These are phyloP conservation scores for Pisolithus thermaeus DNA, from an alignment of 1,284 basidiomycete species.

Conservation along the genomic window DNA sequence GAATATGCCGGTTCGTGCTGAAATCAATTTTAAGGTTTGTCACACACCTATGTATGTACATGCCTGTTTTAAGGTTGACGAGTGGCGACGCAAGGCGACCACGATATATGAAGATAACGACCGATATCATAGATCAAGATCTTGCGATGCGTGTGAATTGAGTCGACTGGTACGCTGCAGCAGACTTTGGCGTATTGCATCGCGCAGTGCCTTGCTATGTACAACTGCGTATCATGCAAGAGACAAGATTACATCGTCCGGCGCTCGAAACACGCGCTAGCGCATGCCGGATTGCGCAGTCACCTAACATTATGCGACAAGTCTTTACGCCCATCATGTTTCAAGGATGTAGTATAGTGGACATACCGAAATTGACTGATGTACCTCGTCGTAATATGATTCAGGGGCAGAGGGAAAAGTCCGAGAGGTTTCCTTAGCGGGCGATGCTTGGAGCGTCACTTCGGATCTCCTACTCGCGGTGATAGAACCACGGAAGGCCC, in stretches of 20 bases:
- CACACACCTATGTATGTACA: conserved; percentile 10
- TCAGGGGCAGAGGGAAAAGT: conserved; percentile 24
- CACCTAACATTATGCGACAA: conserved; percentile 17
- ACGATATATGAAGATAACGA: conserved; percentile 9
- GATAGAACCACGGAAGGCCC: conserved; percentile 21
- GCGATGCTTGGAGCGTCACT: conserved; percentile 1
- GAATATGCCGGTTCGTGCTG: conserved; percentile 14
- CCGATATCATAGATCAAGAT: too few species aligned
- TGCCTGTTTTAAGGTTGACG: not conserved
- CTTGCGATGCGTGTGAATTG: too few species aligned
- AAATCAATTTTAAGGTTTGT: conserved; percentile 6
- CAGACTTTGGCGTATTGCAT: too few species aligned
- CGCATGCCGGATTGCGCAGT: conserved; percentile 19
- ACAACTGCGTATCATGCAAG: conserved; percentile 18
- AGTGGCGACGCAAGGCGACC: conserved; percentile 4
- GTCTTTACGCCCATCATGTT: conserved; percentile 18
- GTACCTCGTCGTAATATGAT: conserved; percentile 21
- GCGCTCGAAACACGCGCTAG: conserved; percentile 23
- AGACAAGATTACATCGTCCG: conserved; percentile 24
- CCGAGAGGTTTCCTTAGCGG: conserved; percentile 7
- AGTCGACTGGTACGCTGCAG: too few species aligned
- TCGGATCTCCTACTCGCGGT: conserved; percentile 21
- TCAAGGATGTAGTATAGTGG: conserved; percentile 3
- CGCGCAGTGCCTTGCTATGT: conserved; percentile 1
- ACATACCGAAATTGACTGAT: conserved; percentile 11